Percentiles rank a stretch among this genome's conserved stretches.
Conservation (phyloP, 176 grass and related monocot species). For the Carex cristatella region DNA sequence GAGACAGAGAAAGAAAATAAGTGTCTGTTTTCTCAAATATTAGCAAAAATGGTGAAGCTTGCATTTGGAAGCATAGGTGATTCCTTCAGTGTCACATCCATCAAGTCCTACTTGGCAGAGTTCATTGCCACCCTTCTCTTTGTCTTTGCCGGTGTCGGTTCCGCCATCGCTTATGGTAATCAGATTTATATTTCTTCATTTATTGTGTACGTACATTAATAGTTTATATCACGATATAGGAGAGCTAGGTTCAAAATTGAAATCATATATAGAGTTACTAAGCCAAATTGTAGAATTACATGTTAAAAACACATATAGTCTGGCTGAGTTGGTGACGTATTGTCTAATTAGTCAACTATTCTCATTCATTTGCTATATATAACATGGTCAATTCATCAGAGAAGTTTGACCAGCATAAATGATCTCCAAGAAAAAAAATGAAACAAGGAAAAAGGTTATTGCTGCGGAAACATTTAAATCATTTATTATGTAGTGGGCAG, state of each 20-base stretch:
- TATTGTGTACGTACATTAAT: too few relatives aligned
- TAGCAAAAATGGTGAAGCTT: conserved; percentile 67
- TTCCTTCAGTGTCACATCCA: conserved; percentile 50
- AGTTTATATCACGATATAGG: too few relatives aligned
- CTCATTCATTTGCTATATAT: background rate
- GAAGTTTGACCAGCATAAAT: background rate
- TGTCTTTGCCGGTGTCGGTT: conserved; percentile 84
- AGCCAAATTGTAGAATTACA: too few relatives aligned
- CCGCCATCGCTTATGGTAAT: conserved; percentile 73
- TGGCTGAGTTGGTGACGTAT: background rate
- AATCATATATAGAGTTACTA: too few relatives aligned
- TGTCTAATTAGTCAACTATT: background rate
- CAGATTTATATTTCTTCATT: background rate
- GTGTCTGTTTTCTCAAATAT: background rate
- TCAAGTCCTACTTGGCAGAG: conserved; percentile 74
- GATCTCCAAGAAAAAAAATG: too few relatives aligned
- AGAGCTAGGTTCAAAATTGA: too few relatives aligned
- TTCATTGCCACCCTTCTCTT: conserved; percentile 91
- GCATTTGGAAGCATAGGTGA: conserved; percentile 63
- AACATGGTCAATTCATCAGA: background rate
- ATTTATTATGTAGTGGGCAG: too few relatives aligned
- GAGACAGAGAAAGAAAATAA: background rate
- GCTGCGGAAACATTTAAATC: too few relatives aligned
- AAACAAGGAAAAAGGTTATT: too few relatives aligned
- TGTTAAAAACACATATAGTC: too few relatives aligned